A percentile compares a stretch with the other conserved stretches of the same genome.
phyloP scores from a whole-genome alignment of 192 early-diverging fungal genomes.

The Ramicandelaber brevisporus region DNA sequence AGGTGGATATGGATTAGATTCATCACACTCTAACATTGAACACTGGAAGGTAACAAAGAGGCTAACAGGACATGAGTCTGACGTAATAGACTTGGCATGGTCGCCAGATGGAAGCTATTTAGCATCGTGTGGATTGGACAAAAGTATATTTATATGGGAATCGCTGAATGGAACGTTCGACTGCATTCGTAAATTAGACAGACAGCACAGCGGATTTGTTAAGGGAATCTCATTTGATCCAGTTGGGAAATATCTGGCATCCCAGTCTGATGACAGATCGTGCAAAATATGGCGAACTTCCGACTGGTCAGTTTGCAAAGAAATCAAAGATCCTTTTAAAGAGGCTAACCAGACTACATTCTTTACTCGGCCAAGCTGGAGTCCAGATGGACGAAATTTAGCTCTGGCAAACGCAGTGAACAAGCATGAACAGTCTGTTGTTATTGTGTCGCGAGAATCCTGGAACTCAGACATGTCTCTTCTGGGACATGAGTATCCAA shows the following conservation, averaged over 20 bases:
- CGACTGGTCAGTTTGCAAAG: constrained; percentile 62
- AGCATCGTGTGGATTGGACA: constrained; percentile 78
- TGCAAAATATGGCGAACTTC: constrained; percentile 64
- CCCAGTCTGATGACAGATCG: constrained; percentile 81
- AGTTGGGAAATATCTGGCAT: constrained; percentile 72
- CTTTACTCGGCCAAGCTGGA: constrained; percentile 79
- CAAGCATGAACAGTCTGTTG: constrained; percentile 44
- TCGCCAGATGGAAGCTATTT: constrained; percentile 60
- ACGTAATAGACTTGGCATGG: constrained; percentile 86
- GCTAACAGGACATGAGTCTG: constrained; percentile 64
- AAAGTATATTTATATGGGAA: constrained; percentile 64
- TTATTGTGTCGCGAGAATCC: constrained; percentile 45
- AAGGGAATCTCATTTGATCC: constrained; percentile 96
- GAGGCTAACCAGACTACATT: constrained; percentile 69
- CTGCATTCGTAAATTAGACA: constrained; percentile 29
- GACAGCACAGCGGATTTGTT: constrained; percentile 68
- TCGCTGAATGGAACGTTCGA: constrained; percentile 54
- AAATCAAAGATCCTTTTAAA: constrained; percentile 42
- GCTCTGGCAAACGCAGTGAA: constrained; percentile 74
- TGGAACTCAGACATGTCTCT: constrained; percentile 60
- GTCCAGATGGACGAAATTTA: constrained; percentile 89
- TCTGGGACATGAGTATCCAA: constrained; percentile 66
- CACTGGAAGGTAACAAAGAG: constrained; percentile 46
- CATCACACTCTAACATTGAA: constrained; percentile 36
- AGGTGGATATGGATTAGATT: constrained; percentile 14